phyloP scores from a whole-genome alignment of 176 grass and related monocot species.

The Eremochloa ophiuroides region DNA sequence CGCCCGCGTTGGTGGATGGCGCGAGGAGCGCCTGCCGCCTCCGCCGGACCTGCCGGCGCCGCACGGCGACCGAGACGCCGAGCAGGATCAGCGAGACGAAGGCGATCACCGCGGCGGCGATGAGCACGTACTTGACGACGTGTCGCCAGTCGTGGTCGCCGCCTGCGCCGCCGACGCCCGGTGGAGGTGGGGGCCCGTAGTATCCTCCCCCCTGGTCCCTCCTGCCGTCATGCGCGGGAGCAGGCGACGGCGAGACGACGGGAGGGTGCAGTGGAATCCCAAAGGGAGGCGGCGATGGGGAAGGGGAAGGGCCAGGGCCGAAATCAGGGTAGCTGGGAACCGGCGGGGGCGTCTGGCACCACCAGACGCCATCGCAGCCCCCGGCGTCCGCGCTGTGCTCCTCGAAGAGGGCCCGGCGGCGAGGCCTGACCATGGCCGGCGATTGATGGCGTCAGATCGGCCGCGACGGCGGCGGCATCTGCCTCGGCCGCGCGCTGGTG shows the following conservation, averaged over 20 bases:
- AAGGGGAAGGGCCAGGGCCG: neutral
- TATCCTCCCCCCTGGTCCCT: conserved; percentile 27
- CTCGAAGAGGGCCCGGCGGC: neutral
- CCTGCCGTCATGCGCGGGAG: conserved; percentile 8
- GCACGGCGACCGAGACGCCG: conserved; percentile 35
- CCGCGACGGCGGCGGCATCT: conserved; percentile 13
- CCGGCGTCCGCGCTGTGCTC: neutral
- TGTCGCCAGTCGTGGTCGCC: neutral
- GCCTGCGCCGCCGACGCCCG: neutral
- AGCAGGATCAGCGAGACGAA: conserved; percentile 42
- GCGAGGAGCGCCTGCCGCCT: conserved; percentile 15
- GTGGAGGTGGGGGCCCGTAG: neutral
- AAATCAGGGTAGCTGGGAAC: neutral
- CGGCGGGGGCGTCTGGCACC: neutral
- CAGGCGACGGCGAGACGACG: neutral
- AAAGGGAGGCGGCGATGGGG: fast-evolving
- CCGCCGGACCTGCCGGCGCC: conserved; percentile 15
- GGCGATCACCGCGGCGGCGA: conserved; percentile 18
- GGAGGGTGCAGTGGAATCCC: neutral
- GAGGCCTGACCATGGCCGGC: conserved; percentile 12
- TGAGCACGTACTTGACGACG: neutral
- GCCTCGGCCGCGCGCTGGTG: neutral
- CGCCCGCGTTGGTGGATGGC: neutral
- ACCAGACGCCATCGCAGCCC: neutral
- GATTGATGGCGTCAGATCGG: conserved; percentile 12